Evolutionary conservation across 257 asterid species (phyloP).

Genomic region (Gentiana macrophylla): DNA sequence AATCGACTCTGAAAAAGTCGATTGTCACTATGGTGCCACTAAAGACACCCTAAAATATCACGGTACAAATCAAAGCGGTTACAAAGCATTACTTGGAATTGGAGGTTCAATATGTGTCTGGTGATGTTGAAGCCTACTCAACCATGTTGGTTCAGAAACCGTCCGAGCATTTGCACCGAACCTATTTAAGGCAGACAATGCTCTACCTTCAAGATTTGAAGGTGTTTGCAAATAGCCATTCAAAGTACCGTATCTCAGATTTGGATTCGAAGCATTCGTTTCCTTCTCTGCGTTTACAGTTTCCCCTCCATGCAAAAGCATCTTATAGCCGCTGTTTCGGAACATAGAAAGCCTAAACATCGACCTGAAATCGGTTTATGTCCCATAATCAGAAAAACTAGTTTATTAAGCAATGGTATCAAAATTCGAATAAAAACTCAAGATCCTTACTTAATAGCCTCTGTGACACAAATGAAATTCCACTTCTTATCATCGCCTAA

Average conservation of each 20-base stretch:
- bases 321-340: constrained; percentile 60
- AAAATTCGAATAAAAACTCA: neutral
- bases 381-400: constrained; percentile 6
- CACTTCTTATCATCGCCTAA: constrained; percentile 86
- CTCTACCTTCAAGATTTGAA: constrained; percentile 78
- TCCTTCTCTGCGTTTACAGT: constrained; percentile 29
- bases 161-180: constrained; percentile 75
- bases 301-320: constrained; percentile 97
- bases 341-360: constrained; percentile 60
- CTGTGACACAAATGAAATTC: constrained; percentile 72
- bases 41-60: too few species aligned
- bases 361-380: constrained; percentile 42
- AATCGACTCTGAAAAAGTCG: too few species aligned
- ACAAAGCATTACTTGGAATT: constrained; percentile 33
- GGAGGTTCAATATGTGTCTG: constrained; percentile 57
- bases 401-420: neutral
- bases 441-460: constrained; percentile 59
- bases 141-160: constrained; percentile 70
- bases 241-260: constrained; percentile 18
- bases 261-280: constrained; percentile 24
- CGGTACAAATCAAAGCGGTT: neutral
- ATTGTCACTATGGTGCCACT: too few species aligned
- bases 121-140: constrained; percentile 66
- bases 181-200: constrained; percentile 77
- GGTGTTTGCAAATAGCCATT: constrained; percentile 32